phyloP scores from a whole-genome alignment of 768 basidiomycete species.

The button mushroom (Agaricus bisporus) region DNA sequence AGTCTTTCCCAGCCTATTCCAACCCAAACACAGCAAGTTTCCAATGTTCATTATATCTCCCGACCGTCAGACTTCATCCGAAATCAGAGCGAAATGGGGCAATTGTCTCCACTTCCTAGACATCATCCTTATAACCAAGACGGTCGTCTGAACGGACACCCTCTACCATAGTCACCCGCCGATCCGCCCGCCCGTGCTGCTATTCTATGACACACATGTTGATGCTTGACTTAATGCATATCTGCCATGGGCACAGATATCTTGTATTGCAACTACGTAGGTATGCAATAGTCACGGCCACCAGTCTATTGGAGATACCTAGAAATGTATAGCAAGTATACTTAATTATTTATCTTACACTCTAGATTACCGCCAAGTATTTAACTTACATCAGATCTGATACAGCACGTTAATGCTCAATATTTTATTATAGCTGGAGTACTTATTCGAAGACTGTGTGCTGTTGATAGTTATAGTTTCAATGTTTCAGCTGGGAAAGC shows the following conservation, averaged over 20 bases:
- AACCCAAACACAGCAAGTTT: constrained; percentile 25
- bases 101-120: constrained; percentile 25
- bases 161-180: constrained; percentile 25
- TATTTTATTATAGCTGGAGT: too few relatives aligned
- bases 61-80: constrained; percentile 41
- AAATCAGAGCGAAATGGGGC: constrained; percentile 24
- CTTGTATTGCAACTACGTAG: constrained; percentile 6
- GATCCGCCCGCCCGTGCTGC: constrained; percentile 4
- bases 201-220: neutral
- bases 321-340: constrained; percentile 13
- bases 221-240: neutral
- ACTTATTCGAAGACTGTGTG: neutral
- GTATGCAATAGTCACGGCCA: neutral
- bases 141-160: constrained; percentile 39
- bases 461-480: neutral
- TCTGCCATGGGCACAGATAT: neutral
- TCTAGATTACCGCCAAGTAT: neutral
- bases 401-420: neutral
- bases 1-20: constrained; percentile 43
- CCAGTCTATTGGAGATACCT: constrained; percentile 14
- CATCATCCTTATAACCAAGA: constrained; percentile 36
- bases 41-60: neutral
- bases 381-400: constrained; percentile 7
- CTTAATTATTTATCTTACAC: neutral
- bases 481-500: too few relatives aligned